These are phyloP conservation scores for Globisporangium spiculum DNA, from an alignment of 352 stramenopile genomes.

Conservation along the genomic window DNA sequence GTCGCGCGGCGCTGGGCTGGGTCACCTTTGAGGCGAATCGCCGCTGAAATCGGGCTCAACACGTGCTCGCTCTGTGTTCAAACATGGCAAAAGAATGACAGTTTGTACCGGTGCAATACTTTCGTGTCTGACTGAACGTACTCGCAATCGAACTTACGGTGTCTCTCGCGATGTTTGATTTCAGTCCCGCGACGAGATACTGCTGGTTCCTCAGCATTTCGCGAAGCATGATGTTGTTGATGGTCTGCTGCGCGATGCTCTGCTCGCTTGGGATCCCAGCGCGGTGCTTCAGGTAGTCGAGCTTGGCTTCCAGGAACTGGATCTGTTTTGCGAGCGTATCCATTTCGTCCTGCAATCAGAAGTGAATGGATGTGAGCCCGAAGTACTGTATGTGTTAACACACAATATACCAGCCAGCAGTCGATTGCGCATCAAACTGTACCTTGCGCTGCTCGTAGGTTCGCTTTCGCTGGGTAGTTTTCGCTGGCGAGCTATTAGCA, in stretches of 20 bases:
- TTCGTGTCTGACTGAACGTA: neutral
- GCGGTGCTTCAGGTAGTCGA: slow-evolving; percentile 7
- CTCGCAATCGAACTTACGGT: neutral
- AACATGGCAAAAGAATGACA: neutral
- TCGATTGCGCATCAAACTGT: neutral
- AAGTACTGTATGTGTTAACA: neutral
- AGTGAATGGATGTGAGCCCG: neutral
- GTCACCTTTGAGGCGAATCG: neutral
- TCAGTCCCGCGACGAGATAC: slow-evolving; percentile 11
- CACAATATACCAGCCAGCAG: neutral
- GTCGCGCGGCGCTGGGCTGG: neutral
- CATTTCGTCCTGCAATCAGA: slow-evolving; percentile 1
- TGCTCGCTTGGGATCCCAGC: slow-evolving; percentile 9
- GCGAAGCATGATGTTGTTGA: slow-evolving; percentile 8
- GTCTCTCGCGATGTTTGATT: slow-evolving; percentile 8
- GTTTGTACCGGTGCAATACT: neutral
- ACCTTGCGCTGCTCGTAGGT: slow-evolving; percentile 13
- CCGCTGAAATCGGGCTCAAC: neutral
- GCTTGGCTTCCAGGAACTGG: slow-evolving; percentile 1
- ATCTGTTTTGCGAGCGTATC: slow-evolving; percentile 3
- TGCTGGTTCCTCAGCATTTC: slow-evolving; percentile 11
- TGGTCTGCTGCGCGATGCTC: slow-evolving; percentile 1
- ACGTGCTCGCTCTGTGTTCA: slow-evolving; percentile 4
- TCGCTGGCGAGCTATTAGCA: neutral
- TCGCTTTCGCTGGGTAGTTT: slow-evolving; percentile 6